Evolutionary conservation across 768 basidiomycete species (phyloP), one percentile per base, ranked within the genome.

Genomic region (Phanerodontia chrysosporium): DNA sequence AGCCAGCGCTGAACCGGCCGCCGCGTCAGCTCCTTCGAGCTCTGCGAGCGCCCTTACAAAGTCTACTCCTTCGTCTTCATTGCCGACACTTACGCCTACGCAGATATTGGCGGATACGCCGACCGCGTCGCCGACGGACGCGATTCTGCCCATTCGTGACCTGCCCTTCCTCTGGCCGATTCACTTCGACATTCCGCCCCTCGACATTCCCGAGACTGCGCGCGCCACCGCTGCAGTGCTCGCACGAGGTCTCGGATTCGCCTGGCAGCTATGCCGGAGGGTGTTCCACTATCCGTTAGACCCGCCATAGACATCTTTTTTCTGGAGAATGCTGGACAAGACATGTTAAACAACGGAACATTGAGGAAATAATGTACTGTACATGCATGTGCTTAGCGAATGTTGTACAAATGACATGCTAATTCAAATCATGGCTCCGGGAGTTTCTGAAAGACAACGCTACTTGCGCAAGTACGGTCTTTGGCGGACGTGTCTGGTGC

Each of bases 241-340:
- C n/a, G 64, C 76, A 57, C 66, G 70, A 30, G 72, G 77, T 5
- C 55, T 80, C 49, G 74, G 74, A 51, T 69, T 72, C 18, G 69
- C 79, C 4, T 85, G 81, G 80, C 71, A 77, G 58, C 52, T 83
- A n/a, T 67, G 79, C 45, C 73, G 78, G 64, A 80, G 69, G 70
- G 70, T 77, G 25, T 80, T 82, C 65, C 82, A 85, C 66, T 86
- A 82, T 61, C 85, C 84, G 0, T 60, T 85, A 61, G 77, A 80
- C 60, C 83, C 83, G 44, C 77, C 80, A 45, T 71, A 42, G 39
- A 42, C 16, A 12, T 7, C 9, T 18, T 42, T 8, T 42, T 10
- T 18, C 9, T 42, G 39, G 18, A 42, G 39, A 18, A 9, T 42
- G 10, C 18, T 42, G 39, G 39, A 42, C 39, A 10, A 18, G 16